phyloP scores from a whole-genome alignment of 257 asterid species.

The Capsicum baccatum region DNA sequence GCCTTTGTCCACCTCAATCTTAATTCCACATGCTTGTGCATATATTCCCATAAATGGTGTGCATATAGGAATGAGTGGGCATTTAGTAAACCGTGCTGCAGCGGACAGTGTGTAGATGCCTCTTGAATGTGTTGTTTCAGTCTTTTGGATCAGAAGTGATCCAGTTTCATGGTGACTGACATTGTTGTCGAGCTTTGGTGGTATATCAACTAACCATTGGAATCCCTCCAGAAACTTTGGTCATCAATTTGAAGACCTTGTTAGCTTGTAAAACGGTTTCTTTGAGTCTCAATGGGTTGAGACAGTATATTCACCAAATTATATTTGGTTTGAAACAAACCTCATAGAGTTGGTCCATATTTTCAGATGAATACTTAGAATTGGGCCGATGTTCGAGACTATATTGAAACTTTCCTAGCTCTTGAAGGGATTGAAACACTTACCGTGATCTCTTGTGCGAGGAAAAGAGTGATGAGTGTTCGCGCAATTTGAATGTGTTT shows the following conservation, averaged over 20 bases:
- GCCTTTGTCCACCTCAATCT: not conserved
- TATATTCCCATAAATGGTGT: not conserved
- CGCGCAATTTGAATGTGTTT: not conserved
- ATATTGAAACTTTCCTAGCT: not conserved
- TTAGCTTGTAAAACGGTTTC: not conserved
- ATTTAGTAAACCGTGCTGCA: not conserved
- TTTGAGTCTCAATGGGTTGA: not conserved
- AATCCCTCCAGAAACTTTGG: not conserved
- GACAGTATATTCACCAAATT: not conserved
- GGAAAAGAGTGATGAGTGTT: constrained; percentile 11
- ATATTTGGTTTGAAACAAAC: not conserved
- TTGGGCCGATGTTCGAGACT: not conserved
- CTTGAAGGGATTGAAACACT: not conserved
- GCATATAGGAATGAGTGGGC: not conserved
- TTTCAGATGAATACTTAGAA: not conserved
- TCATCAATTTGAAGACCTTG: not conserved
- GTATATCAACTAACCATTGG: not conserved
- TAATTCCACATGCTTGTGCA: not conserved
- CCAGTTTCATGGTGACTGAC: not conserved
- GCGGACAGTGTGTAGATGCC: not conserved
- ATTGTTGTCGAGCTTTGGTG: not conserved
- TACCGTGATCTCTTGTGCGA: not conserved
- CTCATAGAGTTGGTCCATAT: not conserved
- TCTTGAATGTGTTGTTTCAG: not conserved
- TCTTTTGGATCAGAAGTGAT: not conserved